These are phyloP conservation scores for Phytomonas sp. DNA, from an alignment of 208 protist genomes.

Conservation along the genomic window DNA sequence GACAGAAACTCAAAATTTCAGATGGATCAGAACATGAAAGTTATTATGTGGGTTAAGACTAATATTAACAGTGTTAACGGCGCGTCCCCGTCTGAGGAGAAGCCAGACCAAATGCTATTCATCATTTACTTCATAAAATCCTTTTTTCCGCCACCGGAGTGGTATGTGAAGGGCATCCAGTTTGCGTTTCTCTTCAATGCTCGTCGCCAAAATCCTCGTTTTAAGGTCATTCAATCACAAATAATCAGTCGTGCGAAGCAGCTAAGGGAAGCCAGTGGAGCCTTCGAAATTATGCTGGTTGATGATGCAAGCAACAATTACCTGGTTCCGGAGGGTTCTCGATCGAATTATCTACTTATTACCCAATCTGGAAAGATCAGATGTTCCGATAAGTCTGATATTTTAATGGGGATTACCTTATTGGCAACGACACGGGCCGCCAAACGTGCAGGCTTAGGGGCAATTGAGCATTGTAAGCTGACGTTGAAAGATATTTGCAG, in stretches of 20 bases:
- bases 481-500: constrained; percentile 42
- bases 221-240: constrained; percentile 51
- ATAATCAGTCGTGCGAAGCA: constrained; percentile 44
- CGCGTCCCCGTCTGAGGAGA: neutral
- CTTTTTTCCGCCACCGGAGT: constrained; percentile 53
- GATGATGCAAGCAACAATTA: constrained; percentile 30
- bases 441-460: constrained; percentile 19
- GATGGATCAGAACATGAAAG: constrained; percentile 60
- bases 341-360: constrained; percentile 73
- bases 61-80: neutral
- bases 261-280: constrained; percentile 18
- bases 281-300: constrained; percentile 68
- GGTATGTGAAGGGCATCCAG: constrained; percentile 51
- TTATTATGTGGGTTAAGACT: constrained; percentile 45
- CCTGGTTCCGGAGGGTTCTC: constrained; percentile 73
- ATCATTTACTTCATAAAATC: constrained; percentile 51
- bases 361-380: constrained; percentile 27
- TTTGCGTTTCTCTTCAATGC: constrained; percentile 62
- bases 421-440: constrained; percentile 25
- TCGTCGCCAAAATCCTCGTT: constrained; percentile 47
- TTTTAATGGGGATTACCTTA: constrained; percentile 73
- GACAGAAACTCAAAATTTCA: neutral
- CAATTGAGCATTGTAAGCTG: constrained; percentile 40
- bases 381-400: constrained; percentile 60
- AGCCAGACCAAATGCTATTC: constrained; percentile 12